These are phyloP conservation scores for Xanthoceras sorbifolium DNA, from an alignment of 345 rosid species.

Conservation along the genomic window DNA sequence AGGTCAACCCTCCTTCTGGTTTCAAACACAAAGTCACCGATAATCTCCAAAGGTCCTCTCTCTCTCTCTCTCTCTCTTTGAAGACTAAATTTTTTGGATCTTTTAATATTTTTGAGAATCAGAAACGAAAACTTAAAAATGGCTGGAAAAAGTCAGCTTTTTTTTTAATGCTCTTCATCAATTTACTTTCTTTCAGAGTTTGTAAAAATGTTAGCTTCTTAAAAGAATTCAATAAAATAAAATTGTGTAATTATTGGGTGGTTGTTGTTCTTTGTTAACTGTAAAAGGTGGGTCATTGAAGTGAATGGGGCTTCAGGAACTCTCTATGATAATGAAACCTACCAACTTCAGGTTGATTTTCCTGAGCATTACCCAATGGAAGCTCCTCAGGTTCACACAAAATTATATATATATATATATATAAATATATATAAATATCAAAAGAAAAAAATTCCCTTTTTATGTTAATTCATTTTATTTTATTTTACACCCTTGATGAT, in stretches of 20 bases:
- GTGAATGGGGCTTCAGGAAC: slow-evolving; percentile 90
- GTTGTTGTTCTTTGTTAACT: not conserved
- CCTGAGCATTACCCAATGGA: slow-evolving; percentile 99
- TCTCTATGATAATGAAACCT: slow-evolving; percentile 77
- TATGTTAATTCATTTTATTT: not conserved
- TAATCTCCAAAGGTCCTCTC: slow-evolving; percentile 77
- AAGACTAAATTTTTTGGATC: not conserved
- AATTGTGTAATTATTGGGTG: not conserved
- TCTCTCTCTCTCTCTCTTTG: not conserved
- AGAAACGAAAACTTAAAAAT: not conserved
- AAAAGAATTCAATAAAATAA: not conserved
- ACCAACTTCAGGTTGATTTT: slow-evolving; percentile 97
- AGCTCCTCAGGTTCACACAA: slow-evolving; percentile 76
- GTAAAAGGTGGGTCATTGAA: slow-evolving; percentile 81
- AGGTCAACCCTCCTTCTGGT: slow-evolving; percentile 85
- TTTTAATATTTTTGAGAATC: not conserved
- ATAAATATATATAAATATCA: too few species aligned
- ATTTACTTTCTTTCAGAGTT: not conserved
- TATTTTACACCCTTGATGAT: not conserved
- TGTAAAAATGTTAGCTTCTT: too few species aligned
- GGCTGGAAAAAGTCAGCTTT: not conserved
- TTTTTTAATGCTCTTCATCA: not conserved
- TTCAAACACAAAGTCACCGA: slow-evolving; percentile 91
- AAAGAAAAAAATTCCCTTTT: not conserved
- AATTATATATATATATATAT: too few species aligned